Evolutionary conservation across 148 eudicot species (phyloP).

Genomic region (Dianthus caryophyllus): DNA sequence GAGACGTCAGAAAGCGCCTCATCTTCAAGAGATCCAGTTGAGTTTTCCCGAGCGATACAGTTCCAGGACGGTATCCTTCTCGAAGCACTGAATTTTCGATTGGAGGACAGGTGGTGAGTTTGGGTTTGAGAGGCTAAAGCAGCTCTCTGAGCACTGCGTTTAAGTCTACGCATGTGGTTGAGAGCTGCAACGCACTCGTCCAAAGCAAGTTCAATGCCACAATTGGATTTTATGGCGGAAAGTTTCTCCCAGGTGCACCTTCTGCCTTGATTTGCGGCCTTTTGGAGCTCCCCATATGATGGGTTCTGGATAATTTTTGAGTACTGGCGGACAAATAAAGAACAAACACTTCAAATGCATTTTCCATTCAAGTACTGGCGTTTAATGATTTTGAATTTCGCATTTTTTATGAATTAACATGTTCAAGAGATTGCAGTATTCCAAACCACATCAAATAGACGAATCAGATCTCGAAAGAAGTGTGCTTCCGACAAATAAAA

Average conservation of each 20-base stretch:
- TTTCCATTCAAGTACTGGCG: background rate
- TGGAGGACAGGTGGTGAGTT: slow-evolving; percentile 22
- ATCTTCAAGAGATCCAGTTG: slow-evolving; percentile 90
- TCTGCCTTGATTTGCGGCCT: slow-evolving; percentile 92
- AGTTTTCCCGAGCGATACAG: slow-evolving; percentile 80
- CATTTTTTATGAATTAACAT: background rate
- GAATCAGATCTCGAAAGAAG: background rate
- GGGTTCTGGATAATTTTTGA: slow-evolving; percentile 92
- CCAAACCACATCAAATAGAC: background rate
- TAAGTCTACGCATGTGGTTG: slow-evolving; percentile 94
- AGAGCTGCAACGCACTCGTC: slow-evolving; percentile 89
- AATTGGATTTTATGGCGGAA: slow-evolving; percentile 94
- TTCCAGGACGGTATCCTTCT: slow-evolving; percentile 95
- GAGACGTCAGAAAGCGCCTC: slow-evolving; percentile 51
- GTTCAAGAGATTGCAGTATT: background rate
- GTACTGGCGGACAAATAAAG: slow-evolving; percentile 47
- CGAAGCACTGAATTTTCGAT: slow-evolving; percentile 61
- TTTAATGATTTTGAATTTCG: background rate
- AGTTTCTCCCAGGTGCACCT: slow-evolving; percentile 99
- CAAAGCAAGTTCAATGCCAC: slow-evolving; percentile 86
- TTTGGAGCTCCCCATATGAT: slow-evolving; percentile 75
- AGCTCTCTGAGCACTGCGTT: slow-evolving; percentile 35
- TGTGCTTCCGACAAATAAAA: background rate
- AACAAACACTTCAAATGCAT: background rate
- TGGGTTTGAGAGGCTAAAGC: slow-evolving; percentile 42